Evolutionary conservation across 2,329 filamentous ascomycete species (phyloP), one percentile per base, ranked within the genome.

Genomic region (Aspergillus sp.): DNA sequence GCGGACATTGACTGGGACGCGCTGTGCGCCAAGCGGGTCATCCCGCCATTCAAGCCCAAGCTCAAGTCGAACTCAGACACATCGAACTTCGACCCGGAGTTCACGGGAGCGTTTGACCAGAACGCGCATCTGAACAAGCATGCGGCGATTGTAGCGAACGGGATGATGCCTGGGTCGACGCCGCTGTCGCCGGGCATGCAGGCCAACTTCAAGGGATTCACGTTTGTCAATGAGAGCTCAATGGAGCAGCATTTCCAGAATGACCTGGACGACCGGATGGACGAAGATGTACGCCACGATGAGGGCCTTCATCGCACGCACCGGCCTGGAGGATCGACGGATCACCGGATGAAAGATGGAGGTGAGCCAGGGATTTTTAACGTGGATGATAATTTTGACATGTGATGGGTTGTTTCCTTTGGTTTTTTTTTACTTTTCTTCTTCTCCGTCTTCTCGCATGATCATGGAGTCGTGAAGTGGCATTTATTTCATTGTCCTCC

Each of bases 41-140:
- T 90, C 7, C 93, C 93, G 5, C 93, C 93, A 0, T 98, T 98
- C 77, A 97, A 96, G 75, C 93, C 93, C 5, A 94, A 94, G 70
- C 78, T 98, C 63, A 94, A 94, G 77, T 93, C 86, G 9, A 89
- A 95, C 66, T 88, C 90, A 2, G 93, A 98, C 58, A 94, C 94
- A 1, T 96, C 90, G 40, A 97, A 98, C 70, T 98, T 98, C 62
- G 93, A 98, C 60, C 93, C 93, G 0, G 93, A 97, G 66, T 98
- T 98, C 66, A 98, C 93, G 44, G 96, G 93, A 55, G 93, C 93
- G 4, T 73, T 97, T 48, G 88, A 90, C 60, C 86, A 84, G 50
- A 88, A 88, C 45, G 82, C 85, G 1, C 96, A 90, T 0, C 76
- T 97, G 48, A 97, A 97, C 62, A 88, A 93, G 59, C 83, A 91